phyloP scores from a whole-genome alignment of 805 yeast species.

The Diddensiella caesifluorescens region DNA sequence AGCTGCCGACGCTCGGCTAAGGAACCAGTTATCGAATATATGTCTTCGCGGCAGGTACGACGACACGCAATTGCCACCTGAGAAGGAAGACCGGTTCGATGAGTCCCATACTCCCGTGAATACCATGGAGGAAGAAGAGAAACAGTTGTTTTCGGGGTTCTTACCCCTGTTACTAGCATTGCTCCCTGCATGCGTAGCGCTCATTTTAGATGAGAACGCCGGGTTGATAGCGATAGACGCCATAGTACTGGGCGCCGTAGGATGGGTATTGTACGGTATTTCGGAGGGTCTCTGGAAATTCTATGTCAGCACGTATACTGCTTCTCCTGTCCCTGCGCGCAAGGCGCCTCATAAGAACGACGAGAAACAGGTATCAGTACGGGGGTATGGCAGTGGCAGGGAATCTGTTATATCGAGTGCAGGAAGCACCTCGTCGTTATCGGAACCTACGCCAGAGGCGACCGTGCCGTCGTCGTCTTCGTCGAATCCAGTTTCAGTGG shows the following conservation, averaged over 20 bases:
- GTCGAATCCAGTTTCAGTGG: not conserved
- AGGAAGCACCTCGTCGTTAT: not conserved
- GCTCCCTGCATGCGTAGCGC: conserved; percentile 20
- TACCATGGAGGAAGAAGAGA: no score
- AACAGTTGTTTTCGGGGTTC: not conserved
- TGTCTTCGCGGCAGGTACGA: no score
- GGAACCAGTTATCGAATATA: no score
- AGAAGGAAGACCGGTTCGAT: no score
- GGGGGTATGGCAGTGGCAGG: not conserved
- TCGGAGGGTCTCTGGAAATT: conserved; percentile 23
- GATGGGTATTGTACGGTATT: conserved; percentile 22
- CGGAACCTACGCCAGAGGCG: not conserved
- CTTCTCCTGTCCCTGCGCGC: not conserved
- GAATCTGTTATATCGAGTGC: not conserved
- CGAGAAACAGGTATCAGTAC: conserved; percentile 2
- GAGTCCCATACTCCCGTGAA: no score
- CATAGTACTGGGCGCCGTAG: conserved; percentile 20
- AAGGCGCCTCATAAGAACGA: not conserved
- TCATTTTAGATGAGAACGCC: conserved; percentile 18
- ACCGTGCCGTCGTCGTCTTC: not conserved
- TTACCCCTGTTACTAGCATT: conserved; percentile 20
- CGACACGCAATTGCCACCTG: no score
- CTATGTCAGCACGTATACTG: conserved; percentile 12
- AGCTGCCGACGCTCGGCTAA: no score
- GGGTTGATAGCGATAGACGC: conserved; percentile 21